Base-by-base conservation (phyloP, 176 grass and related monocot species). In the Oryza nivara region DNA sequence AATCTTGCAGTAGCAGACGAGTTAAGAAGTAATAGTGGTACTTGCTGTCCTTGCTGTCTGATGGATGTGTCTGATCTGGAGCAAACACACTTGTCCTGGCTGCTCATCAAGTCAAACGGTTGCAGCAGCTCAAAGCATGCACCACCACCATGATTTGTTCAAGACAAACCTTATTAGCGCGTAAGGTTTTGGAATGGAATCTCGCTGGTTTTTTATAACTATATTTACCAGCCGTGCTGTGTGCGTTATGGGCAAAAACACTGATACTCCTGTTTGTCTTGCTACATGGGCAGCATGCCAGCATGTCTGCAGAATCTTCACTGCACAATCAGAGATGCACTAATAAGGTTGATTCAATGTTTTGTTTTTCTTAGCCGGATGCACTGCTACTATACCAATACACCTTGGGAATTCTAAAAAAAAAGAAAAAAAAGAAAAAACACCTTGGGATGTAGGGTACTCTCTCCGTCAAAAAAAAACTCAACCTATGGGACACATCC, bases 111-210 rank as follows among this genome's bases (percentile, higher is more conserved):
- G 63, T 49, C 77, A 79, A 79, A 67, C 25, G 22, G 15, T 48
- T 67, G 16, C 77, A 67, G 58, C 58, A 67, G 58, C n/a, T n/a
- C 54, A n/a, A 58, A 58, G 19, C 54, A n/a, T 23, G 58, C 58
- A 61, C 6, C 56, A 20, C 11, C 56, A 63, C 58, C n/a, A 63
- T 22, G 58, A 11, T 63, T 63, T 63, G 58, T 63, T 63, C 23
- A 63, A 63, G 58, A n/a, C n/a, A n/a, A n/a, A n/a, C n/a, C n/a
- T n/a, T n/a, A n/a, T n/a, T n/a, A n/a, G n/a, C n/a, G n/a, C n/a
- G n/a, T 63, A n/a, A 63, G 58, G 58, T 63, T 63, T 63, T 63
- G 58, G 54, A 58, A 58, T 63, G 58, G 58, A 63, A 63, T 63
- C 58, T 63, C 58, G 0, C 58, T 23, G 58, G 0, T 23, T 63